These are phyloP conservation scores for Thelonectria rubi DNA, from an alignment of 2,329 filamentous ascomycete genomes.

Conservation along the genomic window DNA sequence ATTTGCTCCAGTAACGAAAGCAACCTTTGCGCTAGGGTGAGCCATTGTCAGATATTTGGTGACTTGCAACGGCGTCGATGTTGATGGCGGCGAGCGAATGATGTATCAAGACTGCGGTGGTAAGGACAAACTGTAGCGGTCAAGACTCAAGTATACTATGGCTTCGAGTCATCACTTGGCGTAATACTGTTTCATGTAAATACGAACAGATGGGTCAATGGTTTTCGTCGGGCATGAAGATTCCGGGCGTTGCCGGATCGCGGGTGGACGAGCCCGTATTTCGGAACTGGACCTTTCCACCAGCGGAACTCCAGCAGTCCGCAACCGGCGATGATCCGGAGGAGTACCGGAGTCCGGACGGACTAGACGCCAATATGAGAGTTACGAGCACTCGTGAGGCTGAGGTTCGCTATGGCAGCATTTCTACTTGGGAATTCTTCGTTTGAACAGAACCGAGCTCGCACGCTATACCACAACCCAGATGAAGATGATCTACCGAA, in stretches of 20 bases:
- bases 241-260: background rate
- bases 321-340: background rate
- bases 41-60: conserved; percentile 14
- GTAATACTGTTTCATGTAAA: background rate
- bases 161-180: background rate
- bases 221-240: background rate
- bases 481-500: conserved; percentile 9
- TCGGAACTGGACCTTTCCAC: background rate
- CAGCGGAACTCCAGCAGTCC: background rate
- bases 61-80: background rate
- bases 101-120: background rate
- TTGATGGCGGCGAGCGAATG: background rate
- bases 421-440: background rate
- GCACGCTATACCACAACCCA: background rate
- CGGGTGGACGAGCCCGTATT: background rate
- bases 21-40: conserved; percentile 24
- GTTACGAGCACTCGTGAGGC: conserved; percentile 49
- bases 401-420: background rate
- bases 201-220: background rate
- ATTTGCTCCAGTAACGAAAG: conserved; percentile 31
- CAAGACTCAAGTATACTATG: background rate
- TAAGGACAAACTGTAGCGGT: background rate
- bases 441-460: background rate
- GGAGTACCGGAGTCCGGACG: background rate
- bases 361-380: conserved; percentile 66